Evolutionary conservation across 139 green algal species (phyloP).

Genomic region (Yamagishiella unicocca): DNA sequence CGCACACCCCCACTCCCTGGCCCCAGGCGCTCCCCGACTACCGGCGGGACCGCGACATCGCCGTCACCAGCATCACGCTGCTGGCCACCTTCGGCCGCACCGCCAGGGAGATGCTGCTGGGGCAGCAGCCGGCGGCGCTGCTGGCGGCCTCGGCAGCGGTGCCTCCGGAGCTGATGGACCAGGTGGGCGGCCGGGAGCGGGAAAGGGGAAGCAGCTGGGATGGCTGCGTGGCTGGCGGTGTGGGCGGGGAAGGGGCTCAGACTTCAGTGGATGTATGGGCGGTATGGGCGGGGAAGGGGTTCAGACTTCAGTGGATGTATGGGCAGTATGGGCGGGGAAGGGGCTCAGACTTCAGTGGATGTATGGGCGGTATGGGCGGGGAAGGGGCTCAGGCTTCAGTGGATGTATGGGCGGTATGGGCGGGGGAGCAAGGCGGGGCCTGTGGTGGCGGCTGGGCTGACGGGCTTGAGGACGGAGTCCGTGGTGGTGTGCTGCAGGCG

Average conservation of each 20-base stretch:
- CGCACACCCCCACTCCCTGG: not conserved
- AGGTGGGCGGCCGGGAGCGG: not conserved
- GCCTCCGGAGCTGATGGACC: constrained; percentile 29
- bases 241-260: no score
- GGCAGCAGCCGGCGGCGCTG: constrained; percentile 41
- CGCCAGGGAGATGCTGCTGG: constrained; percentile 76
- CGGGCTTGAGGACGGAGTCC: not conserved
- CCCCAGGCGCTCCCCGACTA: constrained; percentile 45
- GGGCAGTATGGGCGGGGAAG: no score
- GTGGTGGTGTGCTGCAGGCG: not conserved
- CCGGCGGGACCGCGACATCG: constrained; percentile 65
- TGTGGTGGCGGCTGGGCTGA: not conserved
- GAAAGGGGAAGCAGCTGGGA: not conserved
- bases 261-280: no score
- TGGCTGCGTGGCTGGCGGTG: not conserved
- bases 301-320: no score
- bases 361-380: not conserved
- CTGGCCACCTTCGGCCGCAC: constrained; percentile 81
- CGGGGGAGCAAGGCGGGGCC: not conserved
- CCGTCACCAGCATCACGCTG: constrained; percentile 71
- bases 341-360: no score
- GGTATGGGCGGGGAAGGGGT: no score
- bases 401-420: not conserved
- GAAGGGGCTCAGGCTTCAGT: no score
- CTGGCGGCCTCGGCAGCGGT: constrained; percentile 41